Evolutionary conservation across 345 rosid genomes (phyloP), one percentile per base, ranked within the genome.

Genomic region (Toxicodendron radicans): DNA sequence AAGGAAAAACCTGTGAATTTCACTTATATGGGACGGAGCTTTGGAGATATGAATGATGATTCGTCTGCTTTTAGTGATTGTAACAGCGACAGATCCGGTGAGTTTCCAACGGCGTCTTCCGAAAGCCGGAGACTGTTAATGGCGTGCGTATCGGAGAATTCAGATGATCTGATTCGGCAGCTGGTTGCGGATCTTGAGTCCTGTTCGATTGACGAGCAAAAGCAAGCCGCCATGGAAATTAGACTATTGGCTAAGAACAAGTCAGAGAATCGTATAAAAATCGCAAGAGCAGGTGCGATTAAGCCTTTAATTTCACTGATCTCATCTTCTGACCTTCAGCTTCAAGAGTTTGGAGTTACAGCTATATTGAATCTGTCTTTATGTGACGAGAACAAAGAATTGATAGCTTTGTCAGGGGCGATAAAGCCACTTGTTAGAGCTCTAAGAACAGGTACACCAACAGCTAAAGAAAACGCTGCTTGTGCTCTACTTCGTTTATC

Each of bases 141-240:
- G 49, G 79, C 98, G 16, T 94, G 97, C 74, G 79, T 88, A 63
- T 59, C 93, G 49, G 95, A 89, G 23, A 83, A 84, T 63, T 83
- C 94, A 24, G 87, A 93, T 23, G 98, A 91, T 30, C 79, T 95
- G 58, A 88, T 92, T 79, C 66, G 69, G 14, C 93, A 91, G 71
- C 92, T 95, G 59, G 96, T 95, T 0, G 68, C 83, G 43, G 90
- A 76, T 81, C 96, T 95, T 1, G 88, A 80, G 51, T 89, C 99
- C 70, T 86, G 80, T 64, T 88, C 92, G 76, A 84, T 92, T 78
- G 93, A 95, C 17, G 92, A 89, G 74, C 94, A 87, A 78, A 93
- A 90, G 83, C 97, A 89, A 59, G 98, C 99, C n/a, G 99, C 96
- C 23, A 83, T 95, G 97, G 99, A 95, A 86, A 83, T 93, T 76